These are phyloP conservation scores for Corynespora cassiicola DNA, from an alignment of 2,329 filamentous ascomycete species.

Conservation along the genomic window DNA sequence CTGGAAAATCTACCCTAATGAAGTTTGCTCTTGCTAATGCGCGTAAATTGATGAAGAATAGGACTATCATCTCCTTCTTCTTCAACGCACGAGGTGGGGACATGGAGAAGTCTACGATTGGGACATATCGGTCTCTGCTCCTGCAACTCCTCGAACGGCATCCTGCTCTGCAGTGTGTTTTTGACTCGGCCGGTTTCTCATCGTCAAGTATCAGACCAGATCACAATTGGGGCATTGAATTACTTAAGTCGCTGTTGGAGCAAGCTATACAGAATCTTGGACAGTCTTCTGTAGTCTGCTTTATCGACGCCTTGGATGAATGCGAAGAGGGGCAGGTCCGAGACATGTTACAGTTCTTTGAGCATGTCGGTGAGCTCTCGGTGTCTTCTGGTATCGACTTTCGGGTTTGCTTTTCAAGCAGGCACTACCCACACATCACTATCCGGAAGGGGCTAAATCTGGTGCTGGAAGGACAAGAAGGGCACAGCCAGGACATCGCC, in stretches of 20 bases:
- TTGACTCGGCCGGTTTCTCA: no score
- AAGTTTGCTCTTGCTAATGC: conserved; percentile 7
- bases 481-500: conserved; percentile 41
- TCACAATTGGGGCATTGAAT: conserved; percentile 8
- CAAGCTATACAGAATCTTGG: conserved; percentile 11
- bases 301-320: conserved; percentile 56
- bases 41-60: background rate
- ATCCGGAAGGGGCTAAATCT: conserved; percentile 32
- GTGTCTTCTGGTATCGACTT: conserved; percentile 17
- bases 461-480: conserved; percentile 41
- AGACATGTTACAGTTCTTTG: conserved; percentile 52
- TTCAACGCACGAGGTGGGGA: conserved; percentile 19
- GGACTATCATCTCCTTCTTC: conserved; percentile 12
- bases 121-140: conserved; percentile 20
- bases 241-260: conserved; percentile 16
- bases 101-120: conserved; percentile 13
- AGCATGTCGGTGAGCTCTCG: conserved; percentile 40
- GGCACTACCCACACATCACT: conserved; percentile 55
- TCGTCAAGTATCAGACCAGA: conserved; percentile 8
- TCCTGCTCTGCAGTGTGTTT: conserved; percentile 3
- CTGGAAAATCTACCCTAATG: conserved; percentile 46
- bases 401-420: conserved; percentile 52
- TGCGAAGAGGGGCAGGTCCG: conserved; percentile 50
- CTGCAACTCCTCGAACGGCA: conserved; percentile 17
- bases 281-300: conserved; percentile 13